Percentiles rank a stretch among this genome's conserved stretches.
Conservation (phyloP, 163 green algal species). For the Scenedesmus sp. region DNA sequence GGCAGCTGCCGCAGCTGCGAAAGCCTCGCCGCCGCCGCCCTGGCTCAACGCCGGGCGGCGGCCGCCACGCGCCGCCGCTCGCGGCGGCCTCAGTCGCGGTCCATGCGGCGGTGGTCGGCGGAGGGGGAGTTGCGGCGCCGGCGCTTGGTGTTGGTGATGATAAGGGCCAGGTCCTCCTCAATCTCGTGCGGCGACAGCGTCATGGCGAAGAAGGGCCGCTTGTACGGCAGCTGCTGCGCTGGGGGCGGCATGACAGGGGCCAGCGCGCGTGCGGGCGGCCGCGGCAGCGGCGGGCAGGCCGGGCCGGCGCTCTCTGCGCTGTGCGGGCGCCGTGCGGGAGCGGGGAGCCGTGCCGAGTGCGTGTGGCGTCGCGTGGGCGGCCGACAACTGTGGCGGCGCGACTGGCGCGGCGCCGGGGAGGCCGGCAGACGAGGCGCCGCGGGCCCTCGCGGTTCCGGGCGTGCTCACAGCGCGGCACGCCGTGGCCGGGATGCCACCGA, state of each 20-base stretch:
- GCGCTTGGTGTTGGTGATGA: conserved; percentile 82
- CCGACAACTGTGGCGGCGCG: too few species aligned
- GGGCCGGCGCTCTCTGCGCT: background rate
- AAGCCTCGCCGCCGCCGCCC: too few species aligned
- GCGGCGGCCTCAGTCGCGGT: conserved; percentile 1
- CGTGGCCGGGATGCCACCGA: too few species aligned
- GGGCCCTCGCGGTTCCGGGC: too few species aligned
- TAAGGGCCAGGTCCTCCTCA: conserved; percentile 75
- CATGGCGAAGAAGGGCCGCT: conserved; percentile 79
- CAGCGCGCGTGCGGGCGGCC: too few species aligned
- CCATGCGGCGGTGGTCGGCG: conserved; percentile 11
- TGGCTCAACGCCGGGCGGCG: too few species aligned
- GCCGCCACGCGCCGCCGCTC: background rate
- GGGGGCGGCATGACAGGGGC: conserved; percentile 36
- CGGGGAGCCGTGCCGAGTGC: too few species aligned
- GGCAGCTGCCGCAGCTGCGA: too few species aligned
- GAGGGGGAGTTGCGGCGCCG: conserved; percentile 26
- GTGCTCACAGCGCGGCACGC: too few species aligned
- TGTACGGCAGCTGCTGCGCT: conserved; percentile 71
- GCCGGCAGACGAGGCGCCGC: background rate
- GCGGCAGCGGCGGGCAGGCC: background rate
- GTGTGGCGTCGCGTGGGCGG: too few species aligned
- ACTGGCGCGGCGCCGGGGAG: too few species aligned
- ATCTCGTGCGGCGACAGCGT: conserved; percentile 73
- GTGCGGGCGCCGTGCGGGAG: too few species aligned